Evolutionary conservation across 2,329 filamentous ascomycete species (phyloP).

Genomic region (Chrysoporthe cubensis): DNA sequence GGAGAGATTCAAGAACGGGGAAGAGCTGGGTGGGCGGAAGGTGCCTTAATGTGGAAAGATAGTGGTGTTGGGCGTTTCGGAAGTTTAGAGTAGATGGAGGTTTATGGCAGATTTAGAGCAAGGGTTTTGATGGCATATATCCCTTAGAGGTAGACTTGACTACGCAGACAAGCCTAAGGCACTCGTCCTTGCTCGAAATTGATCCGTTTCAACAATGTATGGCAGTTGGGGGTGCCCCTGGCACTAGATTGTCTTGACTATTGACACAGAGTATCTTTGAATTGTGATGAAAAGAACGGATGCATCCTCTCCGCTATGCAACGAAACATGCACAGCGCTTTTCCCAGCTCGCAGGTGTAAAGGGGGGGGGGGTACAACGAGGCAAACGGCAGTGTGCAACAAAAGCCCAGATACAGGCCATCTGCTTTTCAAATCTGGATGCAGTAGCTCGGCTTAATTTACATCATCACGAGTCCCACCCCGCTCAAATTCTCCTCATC

Average conservation of each 20-base stretch:
- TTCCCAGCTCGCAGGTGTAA: not conserved
- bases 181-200: not conserved
- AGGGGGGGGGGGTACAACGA: too few relatives aligned
- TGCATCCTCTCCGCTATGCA: not conserved
- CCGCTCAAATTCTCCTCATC: constrained; percentile 82
- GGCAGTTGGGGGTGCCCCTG: not conserved
- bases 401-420: not conserved
- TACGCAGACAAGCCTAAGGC: not conserved
- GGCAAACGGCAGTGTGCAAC: not conserved
- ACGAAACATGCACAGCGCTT: not conserved
- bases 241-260: not conserved
- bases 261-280: not conserved
- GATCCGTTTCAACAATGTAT: not conserved
- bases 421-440: not conserved
- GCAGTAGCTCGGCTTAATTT: constrained; percentile 13
- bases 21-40: constrained; percentile 44
- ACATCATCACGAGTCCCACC: constrained; percentile 82
- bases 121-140: not conserved
- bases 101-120: not conserved
- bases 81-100: not conserved
- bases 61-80: not conserved
- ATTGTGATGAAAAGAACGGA: too few relatives aligned
- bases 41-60: constrained; percentile 3
- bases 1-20: constrained; percentile 57
- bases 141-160: not conserved